Base-by-base conservation (phyloP, 257 asterid species). In the Mentha longifolia region DNA sequence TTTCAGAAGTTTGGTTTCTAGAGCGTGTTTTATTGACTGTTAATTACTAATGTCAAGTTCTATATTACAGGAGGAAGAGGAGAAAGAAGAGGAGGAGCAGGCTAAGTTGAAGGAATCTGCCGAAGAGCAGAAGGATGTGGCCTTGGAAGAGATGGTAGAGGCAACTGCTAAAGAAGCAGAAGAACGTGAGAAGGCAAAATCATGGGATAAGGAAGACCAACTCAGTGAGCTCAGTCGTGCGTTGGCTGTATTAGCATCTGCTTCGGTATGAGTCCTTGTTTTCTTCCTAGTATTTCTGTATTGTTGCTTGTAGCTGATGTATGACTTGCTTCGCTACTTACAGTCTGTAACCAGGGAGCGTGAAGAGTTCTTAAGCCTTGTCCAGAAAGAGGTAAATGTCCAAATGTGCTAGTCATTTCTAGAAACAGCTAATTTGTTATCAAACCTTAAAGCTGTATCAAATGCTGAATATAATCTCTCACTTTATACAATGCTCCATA, bases 281-380 rank as follows among this genome's bases (percentile, higher is more conserved):
- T 55, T 60, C 6, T 56, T 35, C 51, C 49, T 14, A 15, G 66
- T 81, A 61, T 37, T 70, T 25, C 70, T 67, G 67, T 63, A 64
- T 45, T 68, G 63, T 49, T 79, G 63, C 74, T 75, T 71, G 50
- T 62, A 17, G 65, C 55, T 43, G 39, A 59, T 41, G 42, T 16
- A 71, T 77, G 68, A 71, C 57, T 65, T 61, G 52, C 76, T 76
- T 80, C 76, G 55, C 67, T 78, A 65, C 56, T 87, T 88, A 68
- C 89, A 94, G 98, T 89, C 98, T 33, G 98, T 94, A 80, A 91
- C 90, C 85, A 86, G 88, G 89, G 98, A 94, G 85, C 97, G 98
- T 19, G 95, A 94, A 77, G 98, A 94, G 85, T 94, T 94, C 85
- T 75, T 94, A 80, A 78, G 89, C 65, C 98, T 94, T 80, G 97